Conservation (phyloP, 2,329 filamentous ascomycete genomes). For the Cytospora chrysosperma region DNA sequence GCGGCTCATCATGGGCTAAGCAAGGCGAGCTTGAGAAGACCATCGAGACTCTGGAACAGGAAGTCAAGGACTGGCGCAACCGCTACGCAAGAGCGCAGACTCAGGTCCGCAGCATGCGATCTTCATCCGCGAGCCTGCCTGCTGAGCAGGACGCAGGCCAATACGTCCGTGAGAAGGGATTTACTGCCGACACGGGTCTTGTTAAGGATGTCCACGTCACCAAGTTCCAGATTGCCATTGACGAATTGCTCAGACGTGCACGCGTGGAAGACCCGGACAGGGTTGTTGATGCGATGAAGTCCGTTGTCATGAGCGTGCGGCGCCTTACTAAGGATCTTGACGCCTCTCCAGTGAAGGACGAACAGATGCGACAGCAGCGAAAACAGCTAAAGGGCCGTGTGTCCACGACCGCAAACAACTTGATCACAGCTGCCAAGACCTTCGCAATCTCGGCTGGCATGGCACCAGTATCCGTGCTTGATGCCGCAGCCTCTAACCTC, state of each 20-base stretch:
- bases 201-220: slow-evolving; percentile 92
- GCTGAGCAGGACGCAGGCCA: slow-evolving; percentile 69
- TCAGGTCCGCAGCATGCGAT: slow-evolving; percentile 77
- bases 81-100: slow-evolving; percentile 87
- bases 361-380: slow-evolving; percentile 56
- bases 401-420: slow-evolving; percentile 89
- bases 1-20: slow-evolving; percentile 73
- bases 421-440: slow-evolving; percentile 94
- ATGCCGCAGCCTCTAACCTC: slow-evolving; percentile 89
- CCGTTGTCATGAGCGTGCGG: slow-evolving; percentile 77
- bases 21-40: slow-evolving; percentile 76
- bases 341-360: slow-evolving; percentile 52
- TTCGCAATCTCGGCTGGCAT: slow-evolving; percentile 80
- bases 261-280: slow-evolving; percentile 70
- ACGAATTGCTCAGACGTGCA: slow-evolving; percentile 80
- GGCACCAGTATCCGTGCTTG: slow-evolving; percentile 87
- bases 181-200: slow-evolving; percentile 70
- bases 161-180: slow-evolving; percentile 63
- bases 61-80: slow-evolving; percentile 86
- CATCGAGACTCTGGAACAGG: slow-evolving; percentile 73
- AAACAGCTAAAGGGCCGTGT: slow-evolving; percentile 76
- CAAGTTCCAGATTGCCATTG: slow-evolving; percentile 90
- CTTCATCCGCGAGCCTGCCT: slow-evolving; percentile 73
- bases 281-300: slow-evolving; percentile 83
- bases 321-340: slow-evolving; percentile 82